A percentile compares a stretch with the other conserved stretches of the same genome.
Evolutionary conservation across 495 filamentous ascomycete species (phyloP).

Genomic region (Opeltia flavorubescens): DNA sequence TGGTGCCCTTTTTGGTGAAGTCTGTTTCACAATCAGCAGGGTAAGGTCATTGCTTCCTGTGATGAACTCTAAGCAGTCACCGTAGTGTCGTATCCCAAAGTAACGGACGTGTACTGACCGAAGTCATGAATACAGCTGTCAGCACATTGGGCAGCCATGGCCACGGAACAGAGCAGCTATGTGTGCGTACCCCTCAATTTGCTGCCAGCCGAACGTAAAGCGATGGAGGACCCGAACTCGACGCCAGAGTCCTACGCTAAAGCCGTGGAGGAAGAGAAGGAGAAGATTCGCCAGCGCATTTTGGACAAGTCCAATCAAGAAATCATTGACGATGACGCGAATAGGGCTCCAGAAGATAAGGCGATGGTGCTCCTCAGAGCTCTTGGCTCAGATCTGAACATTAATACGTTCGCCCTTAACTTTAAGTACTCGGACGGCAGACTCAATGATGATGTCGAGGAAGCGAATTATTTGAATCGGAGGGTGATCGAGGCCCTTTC

Average conservation of each 20-base stretch:
- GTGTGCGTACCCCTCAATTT: constrained; percentile 30
- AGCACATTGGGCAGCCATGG: constrained; percentile 29
- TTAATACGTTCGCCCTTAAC: constrained; percentile 34
- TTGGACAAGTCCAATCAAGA: constrained; percentile 23
- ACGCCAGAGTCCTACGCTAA: neutral
- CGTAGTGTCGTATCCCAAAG: neutral
- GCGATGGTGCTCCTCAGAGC: constrained; percentile 23
- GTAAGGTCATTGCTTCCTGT: constrained; percentile 9
- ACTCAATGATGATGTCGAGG: constrained; percentile 32
- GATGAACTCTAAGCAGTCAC: neutral
- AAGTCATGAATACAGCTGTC: constrained; percentile 19
- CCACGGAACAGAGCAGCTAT: constrained; percentile 17
- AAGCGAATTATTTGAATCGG: constrained; percentile 34
- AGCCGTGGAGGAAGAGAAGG: constrained; percentile 21
- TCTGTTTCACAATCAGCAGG: constrained; percentile 22
- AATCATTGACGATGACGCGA: constrained; percentile 18
- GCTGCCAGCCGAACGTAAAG: constrained; percentile 23
- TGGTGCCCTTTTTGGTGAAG: constrained; percentile 27
- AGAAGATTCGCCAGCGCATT: constrained; percentile 26
- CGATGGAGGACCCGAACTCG: constrained; percentile 10
- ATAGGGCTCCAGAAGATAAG: constrained; percentile 11
- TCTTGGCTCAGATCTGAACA: constrained; percentile 31
- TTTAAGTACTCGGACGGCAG: constrained; percentile 23
- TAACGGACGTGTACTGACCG: neutral
- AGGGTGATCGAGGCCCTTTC: constrained; percentile 27